phyloP scores from a whole-genome alignment of 129 eudicot species.

The Saussurea involucrata region DNA sequence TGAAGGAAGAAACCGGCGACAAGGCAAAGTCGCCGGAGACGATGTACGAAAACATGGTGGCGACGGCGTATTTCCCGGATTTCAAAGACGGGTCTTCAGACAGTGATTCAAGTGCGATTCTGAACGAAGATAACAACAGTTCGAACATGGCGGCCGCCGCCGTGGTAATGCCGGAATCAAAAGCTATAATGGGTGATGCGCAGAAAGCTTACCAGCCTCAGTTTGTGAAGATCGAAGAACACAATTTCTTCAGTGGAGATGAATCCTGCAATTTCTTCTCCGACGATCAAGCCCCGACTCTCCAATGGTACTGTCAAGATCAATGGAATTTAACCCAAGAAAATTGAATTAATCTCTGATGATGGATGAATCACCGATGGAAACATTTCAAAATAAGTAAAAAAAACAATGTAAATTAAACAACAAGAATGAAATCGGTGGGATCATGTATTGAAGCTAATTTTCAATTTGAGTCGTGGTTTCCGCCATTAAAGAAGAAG shows the following conservation, averaged over 20 bases:
- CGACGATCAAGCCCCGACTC: constrained; percentile 82
- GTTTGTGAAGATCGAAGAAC: constrained; percentile 86
- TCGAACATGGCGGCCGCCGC: constrained; percentile 8
- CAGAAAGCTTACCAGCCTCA: constrained; percentile 57
- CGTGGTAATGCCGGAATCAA: constrained; percentile 28
- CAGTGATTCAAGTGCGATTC: constrained; percentile 82
- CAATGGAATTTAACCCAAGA: constrained; percentile 52
- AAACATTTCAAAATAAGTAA: constrained; percentile 5
- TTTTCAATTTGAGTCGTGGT: neutral
- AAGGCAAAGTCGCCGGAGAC: constrained; percentile 23
- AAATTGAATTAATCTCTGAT: neutral
- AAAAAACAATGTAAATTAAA: constrained; percentile 10
- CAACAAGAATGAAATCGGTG: constrained; percentile 24
- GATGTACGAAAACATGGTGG: constrained; percentile 19
- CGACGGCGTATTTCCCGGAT: constrained; percentile 35
- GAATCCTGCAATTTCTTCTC: constrained; percentile 83
- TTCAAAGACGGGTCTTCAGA: constrained; percentile 82
- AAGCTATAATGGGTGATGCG: constrained; percentile 36
- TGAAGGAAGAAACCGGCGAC: constrained; percentile 47
- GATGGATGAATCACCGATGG: neutral
- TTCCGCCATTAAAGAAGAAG: neutral
- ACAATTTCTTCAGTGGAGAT: constrained; percentile 75
- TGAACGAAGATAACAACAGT: constrained; percentile 64
- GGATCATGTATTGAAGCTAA: constrained; percentile 13
- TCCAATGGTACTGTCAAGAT: constrained; percentile 75